Percentiles rank a stretch among this genome's conserved stretches.
These are phyloP conservation scores for Speleostelium caveatum DNA, from an alignment of 78 protist species.

Conservation along the genomic window DNA sequence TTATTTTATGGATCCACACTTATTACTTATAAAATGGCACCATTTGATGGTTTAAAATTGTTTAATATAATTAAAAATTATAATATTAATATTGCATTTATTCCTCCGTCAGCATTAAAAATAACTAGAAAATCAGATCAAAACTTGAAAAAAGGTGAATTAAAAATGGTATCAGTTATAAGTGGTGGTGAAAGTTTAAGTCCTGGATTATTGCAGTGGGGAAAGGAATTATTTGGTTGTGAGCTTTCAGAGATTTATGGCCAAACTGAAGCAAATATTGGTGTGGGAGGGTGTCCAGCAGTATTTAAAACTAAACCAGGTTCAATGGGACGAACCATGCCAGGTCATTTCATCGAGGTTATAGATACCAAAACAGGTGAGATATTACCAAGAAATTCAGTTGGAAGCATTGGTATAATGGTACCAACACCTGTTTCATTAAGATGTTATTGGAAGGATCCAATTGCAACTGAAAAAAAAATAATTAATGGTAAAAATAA, in stretches of 20 bases:
- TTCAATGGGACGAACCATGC: conserved; percentile 12
- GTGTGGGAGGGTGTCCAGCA: conserved; percentile 3
- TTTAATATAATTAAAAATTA: no score
- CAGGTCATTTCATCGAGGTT: conserved; percentile 18
- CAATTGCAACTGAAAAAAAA: conserved; percentile 4
- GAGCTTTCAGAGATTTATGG: conserved; percentile 15
- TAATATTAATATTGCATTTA: no score
- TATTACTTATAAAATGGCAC: no score
- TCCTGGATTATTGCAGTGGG: neutral
- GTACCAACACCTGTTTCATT: conserved; percentile 29
- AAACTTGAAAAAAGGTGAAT: neutral
- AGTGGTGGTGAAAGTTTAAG: conserved; percentile 27
- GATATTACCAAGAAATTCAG: neutral
- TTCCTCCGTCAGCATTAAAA: no score
- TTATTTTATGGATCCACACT: conserved; percentile 35
- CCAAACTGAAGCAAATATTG: conserved; percentile 21
- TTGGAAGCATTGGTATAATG: conserved; percentile 23
- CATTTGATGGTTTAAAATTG: no score
- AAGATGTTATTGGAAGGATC: conserved; percentile 40
- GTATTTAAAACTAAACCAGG: conserved; percentile 3
- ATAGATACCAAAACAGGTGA: neutral
- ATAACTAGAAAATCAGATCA: no score
- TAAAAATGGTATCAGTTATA: neutral
- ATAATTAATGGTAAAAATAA: neutral
- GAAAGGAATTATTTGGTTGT: neutral